Evolutionary conservation across 2,329 filamentous ascomycete species (phyloP).

Genomic region (Pseudogymnoascus sp.): DNA sequence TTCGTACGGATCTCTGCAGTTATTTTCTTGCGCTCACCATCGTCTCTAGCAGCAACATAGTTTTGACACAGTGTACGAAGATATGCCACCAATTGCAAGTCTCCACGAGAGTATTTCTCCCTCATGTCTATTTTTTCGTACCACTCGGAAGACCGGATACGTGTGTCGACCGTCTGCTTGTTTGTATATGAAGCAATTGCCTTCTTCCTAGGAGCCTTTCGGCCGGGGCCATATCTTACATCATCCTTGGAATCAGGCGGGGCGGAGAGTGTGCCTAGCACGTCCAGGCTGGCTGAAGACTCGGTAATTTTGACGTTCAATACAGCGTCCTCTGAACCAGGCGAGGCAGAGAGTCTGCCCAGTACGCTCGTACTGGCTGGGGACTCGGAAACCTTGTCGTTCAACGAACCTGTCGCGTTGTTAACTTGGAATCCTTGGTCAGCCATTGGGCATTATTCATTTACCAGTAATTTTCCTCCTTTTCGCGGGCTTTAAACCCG

Average conservation of each 20-base stretch:
- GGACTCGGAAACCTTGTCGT: neutral
- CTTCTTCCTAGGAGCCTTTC: constrained; percentile 8
- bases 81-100: constrained; percentile 12
- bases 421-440: neutral
- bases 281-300: neutral
- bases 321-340: neutral
- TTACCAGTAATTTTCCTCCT: neutral
- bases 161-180: constrained; percentile 10
- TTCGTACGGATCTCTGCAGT: constrained; percentile 19
- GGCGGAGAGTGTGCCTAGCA: neutral
- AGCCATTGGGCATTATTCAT: neutral
- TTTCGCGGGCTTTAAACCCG: neutral
- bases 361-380: neutral
- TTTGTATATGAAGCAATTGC: constrained; percentile 6
- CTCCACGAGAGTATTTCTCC: constrained; percentile 11
- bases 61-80: constrained; percentile 15
- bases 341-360: neutral
- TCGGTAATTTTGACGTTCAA: neutral
- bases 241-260: neutral
- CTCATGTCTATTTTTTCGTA: constrained; percentile 12
- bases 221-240: constrained; percentile 9
- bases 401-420: neutral
- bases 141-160: constrained; percentile 13
- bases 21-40: neutral
- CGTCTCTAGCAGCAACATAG: constrained; percentile 12